Conservation (phyloP, 495 filamentous ascomycete species). For the Penicillium malachiteum region DNA sequence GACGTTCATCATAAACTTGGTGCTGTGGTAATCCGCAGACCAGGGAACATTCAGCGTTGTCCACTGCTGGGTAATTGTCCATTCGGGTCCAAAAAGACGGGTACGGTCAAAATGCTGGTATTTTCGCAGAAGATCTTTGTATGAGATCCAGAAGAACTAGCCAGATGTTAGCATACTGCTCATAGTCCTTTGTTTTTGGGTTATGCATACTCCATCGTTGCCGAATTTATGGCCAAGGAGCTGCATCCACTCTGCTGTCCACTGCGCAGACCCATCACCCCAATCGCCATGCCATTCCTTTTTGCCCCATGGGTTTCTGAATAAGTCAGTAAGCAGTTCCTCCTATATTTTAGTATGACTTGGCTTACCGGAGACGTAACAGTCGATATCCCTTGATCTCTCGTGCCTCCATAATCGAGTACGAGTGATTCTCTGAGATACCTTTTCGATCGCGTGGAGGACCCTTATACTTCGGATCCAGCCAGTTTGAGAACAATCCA, state of each 20-base stretch:
- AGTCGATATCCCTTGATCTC: conserved; percentile 75
- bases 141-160: conserved; percentile 68
- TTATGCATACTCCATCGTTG: conserved; percentile 65
- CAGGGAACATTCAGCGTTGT: conserved; percentile 81
- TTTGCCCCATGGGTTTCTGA: conserved; percentile 82
- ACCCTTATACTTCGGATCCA: conserved; percentile 39
- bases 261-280: conserved; percentile 88
- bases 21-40: conserved; percentile 80
- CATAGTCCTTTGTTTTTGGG: not conserved
- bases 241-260: conserved; percentile 85
- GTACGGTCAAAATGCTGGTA: conserved; percentile 84
- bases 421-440: conserved; percentile 80
- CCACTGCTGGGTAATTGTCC: conserved; percentile 84
- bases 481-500: conserved; percentile 59
- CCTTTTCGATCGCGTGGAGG: conserved; percentile 60
- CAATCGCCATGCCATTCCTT: conserved; percentile 81
- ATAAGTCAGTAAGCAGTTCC: conserved; percentile 16
- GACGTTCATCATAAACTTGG: conserved; percentile 73
- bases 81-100: conserved; percentile 80
- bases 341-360: not conserved
- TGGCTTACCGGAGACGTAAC: conserved; percentile 60
- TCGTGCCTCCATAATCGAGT: conserved; percentile 80
- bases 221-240: conserved; percentile 81
- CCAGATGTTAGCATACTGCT: not conserved
- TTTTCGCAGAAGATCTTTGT: conserved; percentile 78